phyloP scores from a whole-genome alignment of 2,329 filamentous ascomycete species.

The Eutypa lata region DNA sequence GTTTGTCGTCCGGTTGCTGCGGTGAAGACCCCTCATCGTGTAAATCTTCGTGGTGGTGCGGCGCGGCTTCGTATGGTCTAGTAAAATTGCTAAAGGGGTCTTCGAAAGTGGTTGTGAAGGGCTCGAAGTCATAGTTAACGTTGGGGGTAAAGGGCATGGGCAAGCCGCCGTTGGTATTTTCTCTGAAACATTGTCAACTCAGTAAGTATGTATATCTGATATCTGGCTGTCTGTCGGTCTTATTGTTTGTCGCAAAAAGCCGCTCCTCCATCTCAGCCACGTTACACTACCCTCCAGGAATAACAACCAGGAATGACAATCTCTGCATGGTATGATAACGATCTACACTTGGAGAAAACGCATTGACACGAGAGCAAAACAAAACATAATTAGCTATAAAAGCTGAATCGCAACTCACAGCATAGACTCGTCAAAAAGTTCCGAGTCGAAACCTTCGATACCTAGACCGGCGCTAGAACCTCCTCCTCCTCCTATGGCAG shows the following conservation, averaged over 20 bases:
- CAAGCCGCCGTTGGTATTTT: constrained; percentile 40
- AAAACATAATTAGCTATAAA: constrained; percentile 1
- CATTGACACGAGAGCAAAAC: too few relatives aligned
- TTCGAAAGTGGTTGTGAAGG: constrained; percentile 60
- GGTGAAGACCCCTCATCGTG: constrained; percentile 46
- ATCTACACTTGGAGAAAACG: too few relatives aligned
- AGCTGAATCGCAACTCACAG: constrained; percentile 40
- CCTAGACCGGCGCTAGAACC: constrained; percentile 31
- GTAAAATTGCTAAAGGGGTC: constrained; percentile 64
- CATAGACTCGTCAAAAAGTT: constrained; percentile 56
- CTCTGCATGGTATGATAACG: too few relatives aligned
- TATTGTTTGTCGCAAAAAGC: constrained; percentile 2
- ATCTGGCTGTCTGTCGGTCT: too few relatives aligned
- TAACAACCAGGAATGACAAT: too few relatives aligned
- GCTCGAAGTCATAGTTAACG: constrained; percentile 59
- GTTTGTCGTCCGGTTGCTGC: constrained; percentile 63
- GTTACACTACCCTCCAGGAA: too few relatives aligned
- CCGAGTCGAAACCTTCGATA: constrained; percentile 51
- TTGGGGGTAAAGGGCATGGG: constrained; percentile 52
- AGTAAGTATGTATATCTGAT: too few relatives aligned
- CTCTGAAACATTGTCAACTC: constrained; percentile 27
- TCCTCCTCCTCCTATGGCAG: constrained; percentile 31
- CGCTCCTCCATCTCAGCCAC: not conserved
- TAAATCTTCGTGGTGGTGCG: constrained; percentile 39
- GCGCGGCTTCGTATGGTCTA: constrained; percentile 43